Base-by-base conservation (phyloP, 768 basidiomycete genomes). In the Mycena venus region DNA sequence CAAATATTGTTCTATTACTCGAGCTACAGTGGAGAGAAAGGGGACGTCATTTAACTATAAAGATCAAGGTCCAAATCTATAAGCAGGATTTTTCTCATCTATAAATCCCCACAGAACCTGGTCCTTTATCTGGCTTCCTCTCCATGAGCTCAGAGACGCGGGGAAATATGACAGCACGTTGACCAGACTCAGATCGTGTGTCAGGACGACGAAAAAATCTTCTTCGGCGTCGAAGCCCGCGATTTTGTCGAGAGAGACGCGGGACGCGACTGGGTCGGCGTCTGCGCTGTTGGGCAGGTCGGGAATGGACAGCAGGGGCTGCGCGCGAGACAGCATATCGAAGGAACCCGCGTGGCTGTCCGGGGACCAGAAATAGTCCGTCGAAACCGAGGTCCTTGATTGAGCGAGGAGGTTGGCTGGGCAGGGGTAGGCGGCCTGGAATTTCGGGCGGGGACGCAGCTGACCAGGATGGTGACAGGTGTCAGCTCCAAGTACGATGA, bases 401-500 rank as follows among this genome's bases (percentile, higher is more conserved):
- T 53, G 23, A 3, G 64, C 42, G 4, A 76, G 55, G 51, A 78
- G 55, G 0, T 76, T 34, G 17, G 56, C 61, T 7, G 77, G 77
- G 67, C 77, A 78, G 9, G 75, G 74, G 53, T 53, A 61, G 3
- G 53, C 17, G 36, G 21, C 38, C 38, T 76, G 77, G 17, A 76
- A 73, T 25, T 38, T 5, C 3, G 63, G 68, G 14, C 65, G 60
- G 27, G 77, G 77, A 9, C 77, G 77, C 25, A 76, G 21, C 19
- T 71, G 64, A 23, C 75, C 77, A 12, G 59, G 29, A 36, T 78
- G 72, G 67, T 78, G 77, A 17, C 49, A 21, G 11, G 69, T 64
- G 66, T 78, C 77, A 7, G 34, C 77, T 27, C 77, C 77, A 21
- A 78, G 62, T 14, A 76, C 47, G 47, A 76, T 44, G 25, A 78